Conservation (phyloP, 768 basidiomycete genomes). For the Agrocybe praecox region DNA sequence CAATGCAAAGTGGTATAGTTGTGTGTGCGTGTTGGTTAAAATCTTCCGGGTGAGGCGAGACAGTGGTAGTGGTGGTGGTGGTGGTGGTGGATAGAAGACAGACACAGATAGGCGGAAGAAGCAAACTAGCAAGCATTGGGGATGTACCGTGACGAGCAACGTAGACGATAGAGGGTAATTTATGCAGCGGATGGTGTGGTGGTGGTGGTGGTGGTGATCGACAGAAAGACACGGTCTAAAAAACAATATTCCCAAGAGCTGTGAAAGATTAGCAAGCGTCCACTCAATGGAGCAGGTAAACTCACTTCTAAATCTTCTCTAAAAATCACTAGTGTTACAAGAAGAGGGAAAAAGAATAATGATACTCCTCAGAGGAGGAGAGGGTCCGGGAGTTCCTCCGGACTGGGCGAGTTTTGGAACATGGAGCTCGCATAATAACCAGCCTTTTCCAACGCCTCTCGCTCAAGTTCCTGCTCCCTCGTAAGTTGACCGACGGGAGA, state of each 20-base stretch:
- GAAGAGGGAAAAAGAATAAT: slow-evolving; percentile 5
- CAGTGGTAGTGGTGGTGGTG: background rate
- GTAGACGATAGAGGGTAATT: background rate
- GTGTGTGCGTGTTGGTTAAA: slow-evolving; percentile 6
- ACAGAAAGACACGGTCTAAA: slow-evolving; percentile 19
- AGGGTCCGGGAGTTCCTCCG: slow-evolving; percentile 77
- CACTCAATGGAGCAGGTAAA: slow-evolving; percentile 3
- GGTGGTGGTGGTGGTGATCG: background rate
- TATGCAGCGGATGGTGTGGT: background rate
- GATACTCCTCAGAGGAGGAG: slow-evolving; percentile 47
- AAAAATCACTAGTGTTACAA: slow-evolving; percentile 19
- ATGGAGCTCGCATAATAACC: slow-evolving; percentile 78
- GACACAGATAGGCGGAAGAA: slow-evolving; percentile 2
- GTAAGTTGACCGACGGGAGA: slow-evolving; percentile 19
- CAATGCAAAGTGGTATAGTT: slow-evolving; percentile 19
- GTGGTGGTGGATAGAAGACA: background rate
- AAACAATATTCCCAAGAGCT: slow-evolving; percentile 22
- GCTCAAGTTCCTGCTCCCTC: slow-evolving; percentile 30
- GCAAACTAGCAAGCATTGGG: slow-evolving; percentile 5
- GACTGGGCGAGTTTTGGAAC: slow-evolving; percentile 88
- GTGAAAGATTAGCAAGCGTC: background rate
- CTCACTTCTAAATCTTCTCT: slow-evolving; percentile 31
- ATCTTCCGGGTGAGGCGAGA: background rate
- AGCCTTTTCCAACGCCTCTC: slow-evolving; percentile 33
- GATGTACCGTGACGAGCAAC: slow-evolving; percentile 13